phyloP scores from a whole-genome alignment of 768 basidiomycete species.

The Hericium erinaceus region DNA sequence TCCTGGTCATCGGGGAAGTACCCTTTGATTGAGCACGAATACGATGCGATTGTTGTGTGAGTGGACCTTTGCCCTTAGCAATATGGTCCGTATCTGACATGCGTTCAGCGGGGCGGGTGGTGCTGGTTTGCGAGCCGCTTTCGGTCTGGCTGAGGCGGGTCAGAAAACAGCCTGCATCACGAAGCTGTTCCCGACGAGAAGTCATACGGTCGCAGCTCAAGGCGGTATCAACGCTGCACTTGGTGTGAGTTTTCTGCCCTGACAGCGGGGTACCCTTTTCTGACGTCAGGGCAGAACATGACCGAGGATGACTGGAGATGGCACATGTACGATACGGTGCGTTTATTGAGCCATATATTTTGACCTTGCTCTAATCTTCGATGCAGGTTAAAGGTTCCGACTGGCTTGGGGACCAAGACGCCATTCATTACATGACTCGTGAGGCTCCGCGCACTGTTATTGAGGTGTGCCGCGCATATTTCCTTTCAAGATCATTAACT shows the following conservation, averaged over 20 bases:
- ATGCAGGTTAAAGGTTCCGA: conserved; percentile 95
- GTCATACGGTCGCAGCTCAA: conserved; percentile 98
- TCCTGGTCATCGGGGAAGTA: conserved; percentile 84
- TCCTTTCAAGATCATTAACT: not conserved
- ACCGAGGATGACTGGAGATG: conserved; percentile 99
- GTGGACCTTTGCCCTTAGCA: conserved; percentile 23
- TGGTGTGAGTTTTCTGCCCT: conserved; percentile 48
- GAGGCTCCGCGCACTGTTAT: conserved; percentile 93
- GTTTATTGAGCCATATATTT: conserved; percentile 16
- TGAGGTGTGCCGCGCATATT: conserved; percentile 44
- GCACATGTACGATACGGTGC: conserved; percentile 96
- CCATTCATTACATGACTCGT: conserved; percentile 99
- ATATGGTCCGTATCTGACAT: not conserved
- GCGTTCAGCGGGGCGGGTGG: conserved; percentile 83
- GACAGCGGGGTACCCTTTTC: not conserved
- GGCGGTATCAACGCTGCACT: conserved; percentile 98
- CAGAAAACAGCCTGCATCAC: conserved; percentile 99
- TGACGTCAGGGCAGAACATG: conserved; percentile 62
- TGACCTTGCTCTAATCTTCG: not conserved
- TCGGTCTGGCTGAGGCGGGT: conserved; percentile 96
- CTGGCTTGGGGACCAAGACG: conserved; percentile 99
- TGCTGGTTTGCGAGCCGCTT: conserved; percentile 95
- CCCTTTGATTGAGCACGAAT: conserved; percentile 96
- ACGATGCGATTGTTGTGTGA: conserved; percentile 97
- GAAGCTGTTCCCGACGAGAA: conserved; percentile 96